These are phyloP conservation scores for Asparagopsis taxiformis DNA, from an alignment of 31 red algal genomes.

Conservation along the genomic window DNA sequence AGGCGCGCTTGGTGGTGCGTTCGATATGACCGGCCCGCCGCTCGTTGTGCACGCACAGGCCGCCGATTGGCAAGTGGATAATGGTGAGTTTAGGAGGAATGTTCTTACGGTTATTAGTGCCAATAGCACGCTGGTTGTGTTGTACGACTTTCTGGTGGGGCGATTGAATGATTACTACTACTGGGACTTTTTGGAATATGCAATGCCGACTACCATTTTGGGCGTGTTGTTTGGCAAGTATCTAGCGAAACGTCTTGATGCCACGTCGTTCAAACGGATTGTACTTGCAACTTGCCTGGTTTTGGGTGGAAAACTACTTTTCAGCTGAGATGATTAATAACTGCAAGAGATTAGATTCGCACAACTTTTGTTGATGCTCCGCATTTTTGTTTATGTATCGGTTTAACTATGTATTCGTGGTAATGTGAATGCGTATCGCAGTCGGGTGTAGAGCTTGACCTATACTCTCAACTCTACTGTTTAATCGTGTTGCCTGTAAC, in stretches of 20 bases:
- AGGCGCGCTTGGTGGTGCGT: conserved; percentile 74
- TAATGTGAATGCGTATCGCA: too few relatives aligned
- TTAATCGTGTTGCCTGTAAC: too few relatives aligned
- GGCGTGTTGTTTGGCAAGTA: conserved; percentile 47
- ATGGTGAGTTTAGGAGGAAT: conserved; percentile 74
- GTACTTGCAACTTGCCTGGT: conserved; percentile 61
- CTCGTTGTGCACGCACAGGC: conserved; percentile 72
- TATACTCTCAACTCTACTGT: too few relatives aligned
- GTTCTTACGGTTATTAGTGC: conserved; percentile 53
- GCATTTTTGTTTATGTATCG: too few relatives aligned
- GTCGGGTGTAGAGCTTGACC: too few relatives aligned
- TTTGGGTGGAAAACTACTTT: conserved; percentile 63
- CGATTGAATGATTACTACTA: conserved; percentile 79
- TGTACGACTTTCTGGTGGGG: conserved; percentile 57
- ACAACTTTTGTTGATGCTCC: background rate
- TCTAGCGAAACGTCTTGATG: conserved; percentile 39
- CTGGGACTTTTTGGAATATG: conserved; percentile 54
- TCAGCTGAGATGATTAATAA: conserved; percentile 16
- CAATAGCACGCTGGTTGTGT: conserved; percentile 68
- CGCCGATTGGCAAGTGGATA: conserved; percentile 43
- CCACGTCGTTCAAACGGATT: conserved; percentile 47
- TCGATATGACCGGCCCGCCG: conserved; percentile 77
- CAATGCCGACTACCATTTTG: conserved; percentile 43
- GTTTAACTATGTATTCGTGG: too few relatives aligned
- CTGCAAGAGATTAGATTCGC: background rate